A percentile compares a stretch with the other conserved stretches of the same genome.
These are phyloP conservation scores for Akanthomyces lecanii DNA, from an alignment of 2,329 filamentous ascomycete genomes.

Conservation along the genomic window DNA sequence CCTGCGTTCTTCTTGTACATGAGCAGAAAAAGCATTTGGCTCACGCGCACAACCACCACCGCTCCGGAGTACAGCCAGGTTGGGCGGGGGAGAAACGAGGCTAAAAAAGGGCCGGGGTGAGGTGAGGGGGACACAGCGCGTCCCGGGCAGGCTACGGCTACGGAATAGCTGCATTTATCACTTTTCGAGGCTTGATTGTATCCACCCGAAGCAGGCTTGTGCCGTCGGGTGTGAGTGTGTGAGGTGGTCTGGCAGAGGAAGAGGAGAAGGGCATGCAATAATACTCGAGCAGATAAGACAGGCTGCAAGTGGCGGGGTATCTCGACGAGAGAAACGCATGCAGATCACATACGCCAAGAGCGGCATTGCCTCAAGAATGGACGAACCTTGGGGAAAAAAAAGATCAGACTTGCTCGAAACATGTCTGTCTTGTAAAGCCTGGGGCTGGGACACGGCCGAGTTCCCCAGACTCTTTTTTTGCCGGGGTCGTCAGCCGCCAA, in stretches of 20 bases:
- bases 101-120: not conserved
- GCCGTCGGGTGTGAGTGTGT: not conserved
- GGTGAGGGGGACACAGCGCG: not conserved
- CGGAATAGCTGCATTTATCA: constrained; percentile 8
- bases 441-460: not conserved
- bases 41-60: not conserved
- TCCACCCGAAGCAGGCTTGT: not conserved
- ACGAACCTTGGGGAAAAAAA: too few relatives aligned
- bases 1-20: constrained; percentile 7
- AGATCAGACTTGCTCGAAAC: not conserved
- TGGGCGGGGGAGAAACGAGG: not conserved
- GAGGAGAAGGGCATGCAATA: not conserved
- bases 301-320: not conserved
- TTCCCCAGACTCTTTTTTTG: too few relatives aligned
- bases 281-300: not conserved
- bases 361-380: too few relatives aligned
- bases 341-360: not conserved
- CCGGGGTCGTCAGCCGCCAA: too few relatives aligned
- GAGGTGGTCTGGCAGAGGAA: not conserved
- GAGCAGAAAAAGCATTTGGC: not conserved
- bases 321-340: not conserved
- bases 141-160: not conserved
- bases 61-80: not conserved
- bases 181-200: not conserved
- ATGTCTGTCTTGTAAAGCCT: not conserved